These are phyloP conservation scores for Exophiala sp. DNA, from an alignment of 2,329 filamentous ascomycete species.

Conservation along the genomic window DNA sequence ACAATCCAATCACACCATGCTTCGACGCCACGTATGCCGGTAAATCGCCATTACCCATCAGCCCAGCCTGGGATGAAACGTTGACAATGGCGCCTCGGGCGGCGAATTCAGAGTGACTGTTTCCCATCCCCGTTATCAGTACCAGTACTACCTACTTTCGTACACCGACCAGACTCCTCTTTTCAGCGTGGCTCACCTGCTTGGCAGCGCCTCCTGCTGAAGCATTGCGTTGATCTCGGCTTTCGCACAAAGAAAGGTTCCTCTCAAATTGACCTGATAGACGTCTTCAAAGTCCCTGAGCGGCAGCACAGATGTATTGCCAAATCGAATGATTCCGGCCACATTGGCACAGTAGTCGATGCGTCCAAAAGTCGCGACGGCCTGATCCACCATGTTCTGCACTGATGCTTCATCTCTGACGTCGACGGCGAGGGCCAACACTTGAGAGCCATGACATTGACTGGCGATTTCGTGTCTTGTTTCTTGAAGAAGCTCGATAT, in stretches of 20 bases:
- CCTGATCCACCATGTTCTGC: not conserved
- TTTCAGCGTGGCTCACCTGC: slow-evolving; percentile 1
- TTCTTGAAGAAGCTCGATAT: not conserved
- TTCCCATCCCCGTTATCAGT: not conserved
- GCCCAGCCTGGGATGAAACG: slow-evolving; percentile 36
- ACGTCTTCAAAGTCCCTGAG: slow-evolving; percentile 34
- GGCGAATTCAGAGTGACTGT: not conserved
- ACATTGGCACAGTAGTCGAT: slow-evolving; percentile 3
- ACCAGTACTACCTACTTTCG: too few species aligned
- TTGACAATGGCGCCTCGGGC: slow-evolving; percentile 36
- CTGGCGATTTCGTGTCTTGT: not conserved
- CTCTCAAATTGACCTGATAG: slow-evolving; percentile 37
- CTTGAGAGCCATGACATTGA: not conserved
- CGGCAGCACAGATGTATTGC: not conserved
- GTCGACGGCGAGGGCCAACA: not conserved
- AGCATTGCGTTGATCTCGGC: slow-evolving; percentile 40
- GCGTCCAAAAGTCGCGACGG: not conserved
- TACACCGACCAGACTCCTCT: too few species aligned
- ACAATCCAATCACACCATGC: slow-evolving; percentile 40
- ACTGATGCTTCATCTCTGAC: not conserved
- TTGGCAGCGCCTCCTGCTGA: slow-evolving; percentile 15
- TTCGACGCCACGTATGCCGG: slow-evolving; percentile 41
- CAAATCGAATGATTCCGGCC: not conserved
- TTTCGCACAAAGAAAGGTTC: slow-evolving; percentile 37
- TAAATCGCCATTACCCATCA: slow-evolving; percentile 34